Evolutionary conservation across 129 eudicot species (phyloP).

Genomic region (Artemisia argyi): DNA sequence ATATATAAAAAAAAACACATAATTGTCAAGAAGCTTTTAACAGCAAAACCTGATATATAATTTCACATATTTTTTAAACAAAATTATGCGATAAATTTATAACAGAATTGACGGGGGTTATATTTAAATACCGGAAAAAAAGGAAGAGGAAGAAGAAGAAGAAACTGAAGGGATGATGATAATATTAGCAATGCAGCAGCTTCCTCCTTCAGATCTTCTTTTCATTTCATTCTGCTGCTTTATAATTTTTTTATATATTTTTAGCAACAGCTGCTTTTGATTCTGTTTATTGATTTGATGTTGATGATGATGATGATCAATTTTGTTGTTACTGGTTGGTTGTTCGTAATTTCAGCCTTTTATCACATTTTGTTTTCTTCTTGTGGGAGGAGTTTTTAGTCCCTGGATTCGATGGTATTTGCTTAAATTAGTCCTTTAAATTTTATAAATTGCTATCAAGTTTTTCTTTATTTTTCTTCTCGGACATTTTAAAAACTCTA

Average conservation of each 20-base stretch:
- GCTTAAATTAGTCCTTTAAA: background rate
- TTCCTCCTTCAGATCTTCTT: constrained; percentile 39
- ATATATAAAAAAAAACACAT: too few species aligned
- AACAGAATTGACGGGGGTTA: too few species aligned
- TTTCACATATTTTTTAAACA: too few species aligned
- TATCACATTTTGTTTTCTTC: background rate
- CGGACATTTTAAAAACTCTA: too few species aligned
- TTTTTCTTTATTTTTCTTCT: too few species aligned
- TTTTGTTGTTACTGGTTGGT: constrained; percentile 18
- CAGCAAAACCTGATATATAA: too few species aligned
- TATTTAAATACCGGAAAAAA: constrained; percentile 25
- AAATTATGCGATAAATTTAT: too few species aligned
- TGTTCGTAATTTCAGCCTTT: constrained; percentile 24
- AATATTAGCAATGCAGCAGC: constrained; percentile 14
- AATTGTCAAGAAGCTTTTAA: too few species aligned
- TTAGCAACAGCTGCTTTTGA: background rate
- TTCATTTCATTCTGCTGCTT: constrained; percentile 21
- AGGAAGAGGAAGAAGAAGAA: constrained; percentile 16
- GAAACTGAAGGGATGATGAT: constrained; percentile 24
- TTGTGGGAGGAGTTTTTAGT: constrained; percentile 1
- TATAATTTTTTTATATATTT: background rate
- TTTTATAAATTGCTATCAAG: background rate
- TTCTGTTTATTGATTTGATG: background rate
- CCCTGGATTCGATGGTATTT: background rate
- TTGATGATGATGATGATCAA: background rate